phyloP scores from a whole-genome alignment of 2,329 filamentous ascomycete species.

The Beauveria varroae region DNA sequence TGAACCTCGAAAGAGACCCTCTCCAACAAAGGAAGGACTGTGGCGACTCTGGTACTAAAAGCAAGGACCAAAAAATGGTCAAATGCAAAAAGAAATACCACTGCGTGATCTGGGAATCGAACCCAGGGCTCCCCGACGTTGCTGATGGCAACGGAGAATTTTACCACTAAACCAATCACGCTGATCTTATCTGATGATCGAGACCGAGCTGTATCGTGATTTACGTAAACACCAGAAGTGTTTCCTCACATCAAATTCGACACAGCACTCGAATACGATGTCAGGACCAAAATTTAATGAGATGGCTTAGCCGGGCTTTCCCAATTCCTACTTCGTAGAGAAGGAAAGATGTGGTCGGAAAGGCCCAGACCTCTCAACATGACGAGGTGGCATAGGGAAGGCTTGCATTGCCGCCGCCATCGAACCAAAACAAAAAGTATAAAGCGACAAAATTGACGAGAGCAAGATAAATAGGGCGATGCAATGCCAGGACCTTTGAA shows the following conservation, averaged over 20 bases:
- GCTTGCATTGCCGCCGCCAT: background rate
- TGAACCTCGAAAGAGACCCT: too few relatives aligned
- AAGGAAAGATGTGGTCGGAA: background rate
- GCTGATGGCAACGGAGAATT: slow-evolving; percentile 13
- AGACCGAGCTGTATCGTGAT: background rate
- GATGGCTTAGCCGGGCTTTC: too few relatives aligned
- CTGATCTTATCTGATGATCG: slow-evolving; percentile 6
- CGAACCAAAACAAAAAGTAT: background rate
- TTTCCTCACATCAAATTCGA: too few relatives aligned
- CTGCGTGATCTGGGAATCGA: slow-evolving; percentile 13
- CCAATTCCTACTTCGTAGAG: too few relatives aligned
- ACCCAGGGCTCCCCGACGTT: slow-evolving; percentile 13
- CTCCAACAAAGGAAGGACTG: too few relatives aligned
- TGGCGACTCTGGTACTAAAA: too few relatives aligned
- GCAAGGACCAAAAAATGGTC: too few relatives aligned
- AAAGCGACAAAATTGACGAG: too few relatives aligned
- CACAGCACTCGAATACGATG: too few relatives aligned
- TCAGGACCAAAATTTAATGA: too few relatives aligned
- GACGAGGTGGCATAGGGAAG: background rate
- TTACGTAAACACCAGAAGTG: background rate
- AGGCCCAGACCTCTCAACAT: background rate
- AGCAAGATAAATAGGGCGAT: background rate
- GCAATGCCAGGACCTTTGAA: too few relatives aligned
- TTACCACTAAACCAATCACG: slow-evolving; percentile 13
- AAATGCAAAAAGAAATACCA: background rate